Evolutionary conservation across 2,329 filamentous ascomycete genomes (phyloP).

Genomic region (Fusarium pseudograminearum): DNA sequence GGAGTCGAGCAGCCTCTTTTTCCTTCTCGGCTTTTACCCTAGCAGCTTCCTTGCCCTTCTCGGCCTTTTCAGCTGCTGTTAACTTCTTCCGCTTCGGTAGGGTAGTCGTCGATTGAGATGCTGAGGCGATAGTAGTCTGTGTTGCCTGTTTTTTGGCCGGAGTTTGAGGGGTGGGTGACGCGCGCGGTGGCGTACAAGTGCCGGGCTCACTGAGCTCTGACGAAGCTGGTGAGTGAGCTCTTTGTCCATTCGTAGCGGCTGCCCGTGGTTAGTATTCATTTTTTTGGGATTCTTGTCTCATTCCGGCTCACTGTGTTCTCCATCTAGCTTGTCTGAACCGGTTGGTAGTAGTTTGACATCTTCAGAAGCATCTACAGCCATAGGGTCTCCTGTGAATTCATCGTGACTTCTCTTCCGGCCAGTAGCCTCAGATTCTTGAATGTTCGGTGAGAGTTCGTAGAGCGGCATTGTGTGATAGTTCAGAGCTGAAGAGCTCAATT

Average conservation of each 20-base stretch:
- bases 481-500: slow-evolving; percentile 14
- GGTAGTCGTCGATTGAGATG: slow-evolving; percentile 40
- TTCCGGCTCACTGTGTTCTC: slow-evolving; percentile 43
- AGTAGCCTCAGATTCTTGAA: slow-evolving; percentile 58
- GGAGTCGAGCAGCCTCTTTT: slow-evolving; percentile 52
- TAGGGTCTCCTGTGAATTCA: slow-evolving; percentile 56
- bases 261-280: slow-evolving; percentile 39
- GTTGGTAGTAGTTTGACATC: slow-evolving; percentile 38
- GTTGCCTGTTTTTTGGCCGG: slow-evolving; percentile 45
- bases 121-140: slow-evolving; percentile 14
- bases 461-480: slow-evolving; percentile 58
- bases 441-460: slow-evolving; percentile 61
- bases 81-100: slow-evolving; percentile 59
- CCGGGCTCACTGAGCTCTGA: slow-evolving; percentile 58
- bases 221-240: slow-evolving; percentile 49
- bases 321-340: slow-evolving; percentile 33
- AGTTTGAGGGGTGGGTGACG: slow-evolving; percentile 54
- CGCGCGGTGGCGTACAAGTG: slow-evolving; percentile 55
- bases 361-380: slow-evolving; percentile 41
- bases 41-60: slow-evolving; percentile 53
- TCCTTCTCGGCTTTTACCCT: slow-evolving; percentile 53
- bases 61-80: slow-evolving; percentile 56
- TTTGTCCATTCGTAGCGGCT: slow-evolving; percentile 42
- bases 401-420: slow-evolving; percentile 62
- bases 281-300: too few relatives aligned